phyloP scores from a whole-genome alignment of 2,329 filamentous ascomycete species.

The Fusarium nygamai region DNA sequence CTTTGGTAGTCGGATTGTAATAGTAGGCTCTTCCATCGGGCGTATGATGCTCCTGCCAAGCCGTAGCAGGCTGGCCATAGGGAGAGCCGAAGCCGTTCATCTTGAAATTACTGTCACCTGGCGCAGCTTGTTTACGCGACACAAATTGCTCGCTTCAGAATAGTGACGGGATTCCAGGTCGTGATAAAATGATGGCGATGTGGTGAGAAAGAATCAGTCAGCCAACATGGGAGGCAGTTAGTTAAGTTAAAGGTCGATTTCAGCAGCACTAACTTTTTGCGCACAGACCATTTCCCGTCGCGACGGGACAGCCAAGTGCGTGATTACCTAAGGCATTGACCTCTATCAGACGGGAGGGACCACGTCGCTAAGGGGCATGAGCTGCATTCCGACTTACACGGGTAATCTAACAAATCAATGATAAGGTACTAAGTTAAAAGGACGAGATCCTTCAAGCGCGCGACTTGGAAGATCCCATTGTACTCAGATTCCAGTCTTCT shows the following conservation, averaged over 20 bases:
- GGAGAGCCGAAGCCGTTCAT: slow-evolving; percentile 69
- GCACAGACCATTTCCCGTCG: slow-evolving; percentile 33
- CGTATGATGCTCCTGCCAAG: slow-evolving; percentile 85
- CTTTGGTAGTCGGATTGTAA: slow-evolving; percentile 86
- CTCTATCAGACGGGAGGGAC: slow-evolving; percentile 12
- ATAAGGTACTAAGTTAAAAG: not conserved
- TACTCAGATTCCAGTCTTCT: not conserved
- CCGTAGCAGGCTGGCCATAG: slow-evolving; percentile 60
- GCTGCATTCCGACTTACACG: slow-evolving; percentile 37
- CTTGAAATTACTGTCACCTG: slow-evolving; percentile 22
- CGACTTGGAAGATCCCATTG: not conserved
- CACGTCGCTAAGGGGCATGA: slow-evolving; percentile 38
- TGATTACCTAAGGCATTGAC: slow-evolving; percentile 11
- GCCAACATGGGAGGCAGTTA: slow-evolving; percentile 10
- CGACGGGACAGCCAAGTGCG: not conserved
- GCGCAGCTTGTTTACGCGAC: slow-evolving; percentile 4
- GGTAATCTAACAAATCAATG: slow-evolving; percentile 24
- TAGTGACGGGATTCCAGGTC: not conserved
- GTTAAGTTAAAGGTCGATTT: slow-evolving; percentile 13
- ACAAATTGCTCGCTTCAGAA: not conserved
- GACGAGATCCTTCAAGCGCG: not conserved
- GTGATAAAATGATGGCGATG: slow-evolving; percentile 5
- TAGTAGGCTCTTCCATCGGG: slow-evolving; percentile 89
- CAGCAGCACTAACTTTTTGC: slow-evolving; percentile 37
- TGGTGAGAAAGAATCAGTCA: slow-evolving; percentile 21